Evolutionary conservation across 805 yeast species (phyloP).

Genomic region (Wickerhamiella australiensis): DNA sequence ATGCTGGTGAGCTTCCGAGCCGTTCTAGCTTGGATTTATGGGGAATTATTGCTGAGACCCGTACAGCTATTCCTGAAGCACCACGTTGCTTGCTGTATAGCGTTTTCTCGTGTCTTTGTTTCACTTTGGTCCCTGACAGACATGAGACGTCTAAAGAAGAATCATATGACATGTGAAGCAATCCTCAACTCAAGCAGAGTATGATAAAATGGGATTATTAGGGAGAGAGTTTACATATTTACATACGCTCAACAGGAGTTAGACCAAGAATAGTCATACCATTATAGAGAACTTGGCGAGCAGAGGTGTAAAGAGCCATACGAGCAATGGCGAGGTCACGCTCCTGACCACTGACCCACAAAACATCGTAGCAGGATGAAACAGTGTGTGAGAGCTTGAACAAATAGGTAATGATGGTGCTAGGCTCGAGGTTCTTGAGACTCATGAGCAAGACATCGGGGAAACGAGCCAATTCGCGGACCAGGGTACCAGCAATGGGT

Average conservation of each 20-base stretch:
- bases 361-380: constrained; percentile 86
- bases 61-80: too few species aligned
- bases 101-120: too few species aligned
- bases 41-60: too few species aligned
- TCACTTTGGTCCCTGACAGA: not conserved
- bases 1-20: not conserved
- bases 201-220: too few species aligned
- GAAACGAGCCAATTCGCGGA: constrained; percentile 73
- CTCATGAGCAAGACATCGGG: constrained; percentile 85
- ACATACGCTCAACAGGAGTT: constrained; percentile 99
- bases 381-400: constrained; percentile 88
- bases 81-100: too few species aligned
- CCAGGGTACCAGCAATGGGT: constrained; percentile 54
- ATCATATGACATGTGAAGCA: not conserved
- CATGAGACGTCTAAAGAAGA: not conserved
- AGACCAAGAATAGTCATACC: constrained; percentile 85
- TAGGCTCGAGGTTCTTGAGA: constrained; percentile 74
- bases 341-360: constrained; percentile 96
- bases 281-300: constrained; percentile 76
- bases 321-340: constrained; percentile 78
- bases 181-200: not conserved
- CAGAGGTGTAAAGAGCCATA: constrained; percentile 79
- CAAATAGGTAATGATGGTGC: constrained; percentile 85
- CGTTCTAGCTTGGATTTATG: not conserved
- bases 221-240: constrained; percentile 22